Conservation (phyloP, 768 basidiomycete species). For the Exidia glandulosa region DNA sequence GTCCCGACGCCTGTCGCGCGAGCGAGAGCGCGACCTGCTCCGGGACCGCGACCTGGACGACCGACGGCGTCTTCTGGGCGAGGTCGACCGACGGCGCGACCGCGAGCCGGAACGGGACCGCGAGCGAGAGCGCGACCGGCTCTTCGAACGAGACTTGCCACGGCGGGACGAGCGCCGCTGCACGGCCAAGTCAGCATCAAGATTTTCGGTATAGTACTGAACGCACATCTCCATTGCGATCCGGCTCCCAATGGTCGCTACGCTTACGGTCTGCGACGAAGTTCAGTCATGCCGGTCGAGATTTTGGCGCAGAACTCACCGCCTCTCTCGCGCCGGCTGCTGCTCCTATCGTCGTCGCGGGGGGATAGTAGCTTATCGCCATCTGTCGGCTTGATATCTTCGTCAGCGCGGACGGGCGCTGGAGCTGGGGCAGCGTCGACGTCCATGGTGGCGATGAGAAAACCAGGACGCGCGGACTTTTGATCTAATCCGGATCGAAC, state of each 20-base stretch:
- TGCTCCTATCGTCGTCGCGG: neutral
- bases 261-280: neutral
- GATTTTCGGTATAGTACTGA: neutral
- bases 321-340: neutral
- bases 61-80: constrained; percentile 41
- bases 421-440: no score
- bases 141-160: no score
- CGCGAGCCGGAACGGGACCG: constrained; percentile 21
- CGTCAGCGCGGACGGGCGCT: no score
- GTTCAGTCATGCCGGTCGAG: neutral
- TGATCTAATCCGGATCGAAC: no score
- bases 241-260: constrained; percentile 78
- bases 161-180: constrained; percentile 36
- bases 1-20: constrained; percentile 33
- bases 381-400: no score
- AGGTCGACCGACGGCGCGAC: constrained; percentile 16
- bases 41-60: constrained; percentile 50
- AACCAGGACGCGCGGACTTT: no score
- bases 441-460: no score
- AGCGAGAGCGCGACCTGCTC: constrained; percentile 31
- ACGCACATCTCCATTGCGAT: constrained; percentile 64
- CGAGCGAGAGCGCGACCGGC: constrained; percentile 12
- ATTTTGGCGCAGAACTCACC: constrained; percentile 1
- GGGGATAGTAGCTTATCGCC: no score
- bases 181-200: constrained; percentile 4